A percentile compares a stretch with the other conserved stretches of the same genome.
phyloP scores from a whole-genome alignment of 768 basidiomycete genomes.

The Xerocomellus chrysenteron region DNA sequence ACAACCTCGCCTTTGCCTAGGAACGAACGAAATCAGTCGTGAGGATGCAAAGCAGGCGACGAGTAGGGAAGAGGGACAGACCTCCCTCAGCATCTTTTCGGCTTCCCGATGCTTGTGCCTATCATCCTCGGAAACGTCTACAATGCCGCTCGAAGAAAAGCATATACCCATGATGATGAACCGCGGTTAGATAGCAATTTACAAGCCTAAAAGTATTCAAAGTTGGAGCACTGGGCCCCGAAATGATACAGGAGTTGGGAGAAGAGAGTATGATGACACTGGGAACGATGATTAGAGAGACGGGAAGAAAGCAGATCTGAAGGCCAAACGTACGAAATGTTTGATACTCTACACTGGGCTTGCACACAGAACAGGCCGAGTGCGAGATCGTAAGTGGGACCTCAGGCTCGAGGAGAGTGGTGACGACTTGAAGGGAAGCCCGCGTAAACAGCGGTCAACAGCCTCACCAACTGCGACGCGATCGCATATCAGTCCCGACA shows the following conservation, averaged over 20 bases:
- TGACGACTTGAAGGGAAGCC: neutral
- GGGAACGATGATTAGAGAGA: neutral
- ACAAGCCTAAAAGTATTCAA: neutral
- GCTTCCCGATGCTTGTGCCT: slow-evolving; percentile 63
- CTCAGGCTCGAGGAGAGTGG: neutral
- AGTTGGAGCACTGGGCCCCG: slow-evolving; percentile 16
- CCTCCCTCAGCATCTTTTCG: slow-evolving; percentile 78
- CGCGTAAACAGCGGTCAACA: slow-evolving; percentile 26
- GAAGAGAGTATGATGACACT: neutral
- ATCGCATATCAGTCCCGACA: neutral
- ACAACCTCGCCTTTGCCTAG: slow-evolving; percentile 73
- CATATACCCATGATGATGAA: slow-evolving; percentile 72
- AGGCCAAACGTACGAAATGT: neutral
- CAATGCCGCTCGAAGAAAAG: slow-evolving; percentile 56
- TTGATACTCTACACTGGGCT: slow-evolving; percentile 10
- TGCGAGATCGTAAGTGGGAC: slow-evolving; percentile 2
- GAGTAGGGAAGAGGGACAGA: slow-evolving; percentile 32
- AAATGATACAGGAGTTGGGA: neutral
- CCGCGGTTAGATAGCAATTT: neutral
- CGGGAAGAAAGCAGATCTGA: neutral
- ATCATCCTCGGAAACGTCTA: slow-evolving; percentile 69
- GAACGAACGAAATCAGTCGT: neutral
- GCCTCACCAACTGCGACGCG: neutral
- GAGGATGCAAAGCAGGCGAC: neutral
- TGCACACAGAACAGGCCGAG: slow-evolving; percentile 18